Base-by-base conservation (phyloP, 768 basidiomycete species). In the Calocybe indica region DNA sequence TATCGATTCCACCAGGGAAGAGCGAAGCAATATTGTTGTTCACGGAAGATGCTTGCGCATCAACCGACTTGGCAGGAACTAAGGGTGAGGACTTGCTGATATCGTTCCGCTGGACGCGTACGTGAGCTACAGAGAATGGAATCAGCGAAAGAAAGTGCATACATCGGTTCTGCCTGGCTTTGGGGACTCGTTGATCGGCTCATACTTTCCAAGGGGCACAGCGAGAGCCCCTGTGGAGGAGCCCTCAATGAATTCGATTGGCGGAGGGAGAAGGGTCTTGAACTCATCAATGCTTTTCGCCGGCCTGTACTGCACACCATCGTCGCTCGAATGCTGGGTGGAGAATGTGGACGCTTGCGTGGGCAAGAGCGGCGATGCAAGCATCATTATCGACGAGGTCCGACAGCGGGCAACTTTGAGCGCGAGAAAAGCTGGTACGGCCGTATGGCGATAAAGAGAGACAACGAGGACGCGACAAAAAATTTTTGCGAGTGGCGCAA, bases 241-340 rank as follows among this genome's bases (percentile, higher is more conserved):
- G 14, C 88, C 88, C 61, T 91, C 88, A 43, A 90, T 69, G 45
- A 91, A 91, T 62, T 91, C 88, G 50, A 91, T 74, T 12, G 83
- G 79, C n/a, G 85, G 85, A 4, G 85, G 84, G 34, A 88, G 76
- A n/a, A 88, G 73, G 54, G 72, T 84, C 55, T 85, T 88, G 71
- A 88, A 89, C 3, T 82, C 70, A 50, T 87, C 85, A 51, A 84
- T 61, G 60, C 89, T 85, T 59, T 78, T 80, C 34, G 83, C 75
- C 3, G 86, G 86, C 37, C 79, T 72, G 60, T 79, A 81, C 53
- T 80, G 79, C 29, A 72, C 57, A 38, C 49, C 28, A 5, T 71
- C 58, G 58, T 79, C 78, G 43, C 83, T 79, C 31, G 77, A 59
- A 57, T 75, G 72, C 43, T 76, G 70, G 5, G 72, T 63, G 35